Base-by-base conservation (phyloP, 2,329 filamentous ascomycete genomes). In the Sarocladium brachiariae region DNA sequence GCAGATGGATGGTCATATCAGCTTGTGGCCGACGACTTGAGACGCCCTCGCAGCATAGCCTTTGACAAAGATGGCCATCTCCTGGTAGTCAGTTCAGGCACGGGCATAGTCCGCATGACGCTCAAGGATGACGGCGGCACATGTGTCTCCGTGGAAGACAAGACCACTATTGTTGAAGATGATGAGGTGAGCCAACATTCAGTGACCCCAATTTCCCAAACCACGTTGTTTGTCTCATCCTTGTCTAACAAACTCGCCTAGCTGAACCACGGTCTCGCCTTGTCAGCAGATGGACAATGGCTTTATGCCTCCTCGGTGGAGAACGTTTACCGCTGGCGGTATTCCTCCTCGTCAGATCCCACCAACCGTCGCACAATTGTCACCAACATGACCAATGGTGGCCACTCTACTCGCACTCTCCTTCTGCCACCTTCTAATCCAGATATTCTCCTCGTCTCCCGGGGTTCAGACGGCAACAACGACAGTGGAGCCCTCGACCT, bases 371-470 rank as follows among this genome's bases (percentile, higher is more conserved):
- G 70, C 52, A 78, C 74, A 2, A 53, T 89, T 4, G 70, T 90
- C 43, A 70, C 69, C 33, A 80, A 80, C 56, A 87, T 89, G 83
- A 71, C 58, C 57, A 76, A 75, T 52, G 64, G 70, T 4, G 84
- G 81, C 46, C 84, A 89, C 57, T 77, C 71, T 5, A 84, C 84
- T 0, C 76, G 86, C 31, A 89, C 86, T 0, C 69, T 90, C 1
- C 71, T 87, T 34, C 66, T 86, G 13, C 81, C 84, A 0, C 61
- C 68, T 14, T 72, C 73, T 27, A 65, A 71, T 7, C 74, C 79
- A 0, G 77, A 75, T 18, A 68, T 78, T 54, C 70, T 90, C 3
- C 64, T 89, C 39, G 75, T 89, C 35, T 85, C 79, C 35, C 76
- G 83, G 52, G 86, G 86, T 37, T 85, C 79, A 58, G 69, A 72